Conservation (phyloP, 176 grass and related monocot species). For the Avena atlantica region DNA sequence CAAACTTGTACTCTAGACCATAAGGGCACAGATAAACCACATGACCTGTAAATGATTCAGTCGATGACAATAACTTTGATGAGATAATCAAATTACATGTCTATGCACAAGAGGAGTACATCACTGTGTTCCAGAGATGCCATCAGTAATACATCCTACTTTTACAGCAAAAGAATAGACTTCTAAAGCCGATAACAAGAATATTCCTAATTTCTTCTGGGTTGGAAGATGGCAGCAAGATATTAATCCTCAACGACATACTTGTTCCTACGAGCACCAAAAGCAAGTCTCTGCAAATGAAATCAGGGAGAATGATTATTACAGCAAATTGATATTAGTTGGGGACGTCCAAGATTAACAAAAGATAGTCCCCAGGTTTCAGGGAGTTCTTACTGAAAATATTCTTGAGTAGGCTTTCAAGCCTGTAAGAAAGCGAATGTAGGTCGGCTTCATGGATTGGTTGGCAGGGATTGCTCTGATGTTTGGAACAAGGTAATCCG, state of each 20-base stretch:
- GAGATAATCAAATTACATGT: constrained; percentile 36
- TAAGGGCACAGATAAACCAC: background rate
- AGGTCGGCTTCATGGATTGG: constrained; percentile 92
- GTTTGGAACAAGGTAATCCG: constrained; percentile 85
- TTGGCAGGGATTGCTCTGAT: constrained; percentile 75
- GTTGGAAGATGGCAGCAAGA: constrained; percentile 38
- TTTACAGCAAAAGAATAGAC: constrained; percentile 37
- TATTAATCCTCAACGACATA: constrained; percentile 82
- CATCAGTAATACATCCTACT: constrained; percentile 30
- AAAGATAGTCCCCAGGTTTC: constrained; percentile 12
- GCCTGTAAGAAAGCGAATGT: constrained; percentile 96
- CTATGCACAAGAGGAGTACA: constrained; percentile 42
- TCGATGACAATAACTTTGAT: background rate
- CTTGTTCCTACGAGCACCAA: constrained; percentile 91
- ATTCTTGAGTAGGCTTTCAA: constrained; percentile 98
- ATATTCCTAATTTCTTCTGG: constrained; percentile 49
- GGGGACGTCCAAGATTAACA: constrained; percentile 36
- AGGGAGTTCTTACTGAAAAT: constrained; percentile 71
- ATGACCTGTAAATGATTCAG: background rate
- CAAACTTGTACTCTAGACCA: constrained; percentile 24
- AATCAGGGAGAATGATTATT: constrained; percentile 41
- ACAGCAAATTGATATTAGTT: constrained; percentile 28
- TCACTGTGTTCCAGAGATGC: constrained; percentile 8
- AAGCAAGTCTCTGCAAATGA: constrained; percentile 82
- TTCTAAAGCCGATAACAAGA: constrained; percentile 35